phyloP scores from a whole-genome alignment of 2,329 filamentous ascomycete species.

The Blastomyces percursus region DNA sequence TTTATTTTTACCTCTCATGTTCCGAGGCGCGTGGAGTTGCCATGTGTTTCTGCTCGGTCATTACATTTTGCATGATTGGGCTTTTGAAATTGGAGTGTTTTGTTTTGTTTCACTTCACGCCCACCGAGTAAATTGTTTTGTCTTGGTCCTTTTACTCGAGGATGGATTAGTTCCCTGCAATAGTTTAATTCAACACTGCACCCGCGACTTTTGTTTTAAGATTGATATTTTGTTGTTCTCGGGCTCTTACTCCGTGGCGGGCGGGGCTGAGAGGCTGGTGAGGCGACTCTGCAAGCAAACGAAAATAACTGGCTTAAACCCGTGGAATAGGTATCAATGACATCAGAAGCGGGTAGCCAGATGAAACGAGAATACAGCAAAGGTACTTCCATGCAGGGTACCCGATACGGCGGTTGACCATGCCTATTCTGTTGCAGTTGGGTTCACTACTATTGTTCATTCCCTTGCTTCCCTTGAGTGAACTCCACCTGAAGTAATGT shows the following conservation, averaged over 20 bases:
- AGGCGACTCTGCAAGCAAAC: neutral
- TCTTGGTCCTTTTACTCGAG: neutral
- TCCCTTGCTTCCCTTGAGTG: neutral
- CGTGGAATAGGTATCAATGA: neutral
- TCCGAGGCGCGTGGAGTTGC: neutral
- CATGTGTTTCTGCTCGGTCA: neutral
- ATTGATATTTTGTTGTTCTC: neutral
- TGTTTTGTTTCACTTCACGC: neutral
- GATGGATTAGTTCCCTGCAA: neutral
- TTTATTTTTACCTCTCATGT: neutral
- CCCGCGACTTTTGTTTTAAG: neutral
- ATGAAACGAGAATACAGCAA: neutral
- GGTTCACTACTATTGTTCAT: neutral
- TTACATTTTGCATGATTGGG: neutral
- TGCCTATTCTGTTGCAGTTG: neutral
- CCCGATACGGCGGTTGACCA: neutral
- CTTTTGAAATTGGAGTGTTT: neutral
- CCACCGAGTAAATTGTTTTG: neutral
- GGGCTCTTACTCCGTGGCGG: neutral
- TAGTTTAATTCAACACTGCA: neutral
- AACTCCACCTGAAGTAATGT: neutral
- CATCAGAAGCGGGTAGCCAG: neutral
- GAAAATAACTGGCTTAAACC: neutral
- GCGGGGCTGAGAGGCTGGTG: neutral
- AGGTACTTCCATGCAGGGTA: neutral